Evolutionary conservation across 345 rosid genomes (phyloP).

Genomic region (Citrus maxima): DNA sequence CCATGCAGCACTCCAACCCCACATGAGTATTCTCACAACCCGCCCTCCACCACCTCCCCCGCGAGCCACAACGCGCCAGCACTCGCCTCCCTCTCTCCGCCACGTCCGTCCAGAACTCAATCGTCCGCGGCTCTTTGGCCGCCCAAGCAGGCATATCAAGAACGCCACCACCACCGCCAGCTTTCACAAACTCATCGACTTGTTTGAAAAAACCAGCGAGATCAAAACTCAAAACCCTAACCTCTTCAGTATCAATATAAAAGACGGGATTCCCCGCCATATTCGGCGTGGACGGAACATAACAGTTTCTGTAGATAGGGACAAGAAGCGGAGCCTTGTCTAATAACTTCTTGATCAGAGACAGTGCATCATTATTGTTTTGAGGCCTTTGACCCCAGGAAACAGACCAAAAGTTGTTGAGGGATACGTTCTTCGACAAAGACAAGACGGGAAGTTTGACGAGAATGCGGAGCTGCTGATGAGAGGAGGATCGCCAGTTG

Average conservation of each 20-base stretch:
- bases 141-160: slow-evolving; percentile 54
- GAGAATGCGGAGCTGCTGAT: slow-evolving; percentile 52
- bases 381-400: slow-evolving; percentile 64
- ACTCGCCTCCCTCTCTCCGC: slow-evolving; percentile 54
- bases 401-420: slow-evolving; percentile 60
- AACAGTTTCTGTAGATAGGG: slow-evolving; percentile 58
- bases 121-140: slow-evolving; percentile 37
- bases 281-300: slow-evolving; percentile 53
- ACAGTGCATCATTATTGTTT: slow-evolving; percentile 23
- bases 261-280: slow-evolving; percentile 72
- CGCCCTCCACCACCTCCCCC: slow-evolving; percentile 49
- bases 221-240: slow-evolving; percentile 59
- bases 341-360: slow-evolving; percentile 22
- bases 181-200: slow-evolving; percentile 25
- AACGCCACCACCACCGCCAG: not conserved
- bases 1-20: slow-evolving; percentile 46
- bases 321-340: slow-evolving; percentile 57
- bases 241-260: slow-evolving; percentile 45
- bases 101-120: slow-evolving; percentile 77
- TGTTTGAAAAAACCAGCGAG: slow-evolving; percentile 56
- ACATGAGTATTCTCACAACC: not conserved
- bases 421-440: slow-evolving; percentile 42
- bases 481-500: slow-evolving; percentile 74
- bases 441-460: slow-evolving; percentile 47
- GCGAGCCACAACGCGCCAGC: slow-evolving; percentile 29